Evolutionary conservation across 345 rosid genomes (phyloP).

Genomic region (Sonneratia alba): DNA sequence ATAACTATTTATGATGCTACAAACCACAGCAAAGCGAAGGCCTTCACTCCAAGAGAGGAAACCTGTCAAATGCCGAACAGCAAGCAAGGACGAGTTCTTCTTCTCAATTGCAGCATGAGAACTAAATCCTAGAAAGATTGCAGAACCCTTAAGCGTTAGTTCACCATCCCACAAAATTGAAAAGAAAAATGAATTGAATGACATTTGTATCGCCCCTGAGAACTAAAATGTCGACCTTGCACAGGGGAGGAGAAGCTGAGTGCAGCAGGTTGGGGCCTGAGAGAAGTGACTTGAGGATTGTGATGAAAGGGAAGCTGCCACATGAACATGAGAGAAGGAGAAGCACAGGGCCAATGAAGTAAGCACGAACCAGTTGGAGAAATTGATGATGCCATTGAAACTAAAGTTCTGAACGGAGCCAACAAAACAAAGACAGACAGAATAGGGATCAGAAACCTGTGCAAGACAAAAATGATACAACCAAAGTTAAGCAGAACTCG

Average conservation of each 20-base stretch:
- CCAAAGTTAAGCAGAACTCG: no score
- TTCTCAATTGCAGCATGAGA: constrained; percentile 17
- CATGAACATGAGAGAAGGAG: not conserved
- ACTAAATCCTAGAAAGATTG: constrained; percentile 20
- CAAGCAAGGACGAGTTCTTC: constrained; percentile 33
- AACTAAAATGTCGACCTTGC: constrained; percentile 19
- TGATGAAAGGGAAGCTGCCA: constrained; percentile 1
- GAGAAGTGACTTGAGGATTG: not conserved
- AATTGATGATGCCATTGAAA: constrained; percentile 1
- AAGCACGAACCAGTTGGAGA: not conserved
- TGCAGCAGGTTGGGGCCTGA: constrained; percentile 12
- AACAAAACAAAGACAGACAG: no score
- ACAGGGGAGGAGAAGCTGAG: constrained; percentile 31
- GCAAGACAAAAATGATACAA: no score
- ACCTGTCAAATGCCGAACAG: constrained; percentile 63
- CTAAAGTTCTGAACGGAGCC: no score
- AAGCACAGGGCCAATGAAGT: not conserved
- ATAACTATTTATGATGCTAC: not conserved
- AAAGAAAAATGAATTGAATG: not conserved
- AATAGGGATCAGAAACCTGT: no score
- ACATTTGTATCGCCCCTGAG: not conserved
- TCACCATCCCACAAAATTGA: not conserved
- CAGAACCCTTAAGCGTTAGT: not conserved
- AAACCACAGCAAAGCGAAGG: constrained; percentile 81
- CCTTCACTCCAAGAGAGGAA: constrained; percentile 53